These are phyloP conservation scores for Alliaria petiolata DNA, from an alignment of 345 rosid genomes.

Conservation along the genomic window DNA sequence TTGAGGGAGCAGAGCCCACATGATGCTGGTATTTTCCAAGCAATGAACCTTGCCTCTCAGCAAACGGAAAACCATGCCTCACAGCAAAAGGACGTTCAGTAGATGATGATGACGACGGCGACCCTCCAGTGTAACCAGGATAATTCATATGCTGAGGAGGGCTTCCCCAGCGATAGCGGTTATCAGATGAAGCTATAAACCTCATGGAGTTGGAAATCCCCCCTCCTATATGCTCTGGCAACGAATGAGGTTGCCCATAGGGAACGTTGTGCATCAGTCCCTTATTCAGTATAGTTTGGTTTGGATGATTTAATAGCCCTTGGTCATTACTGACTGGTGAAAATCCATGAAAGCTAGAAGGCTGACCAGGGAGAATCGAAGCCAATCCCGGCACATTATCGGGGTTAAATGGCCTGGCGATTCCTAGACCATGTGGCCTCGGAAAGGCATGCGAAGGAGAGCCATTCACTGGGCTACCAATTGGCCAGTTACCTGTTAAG, in stretches of 20 bases:
- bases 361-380: constrained; percentile 69
- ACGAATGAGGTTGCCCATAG: constrained; percentile 52
- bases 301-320: constrained; percentile 47
- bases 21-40: constrained; percentile 63
- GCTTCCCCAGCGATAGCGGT: constrained; percentile 93
- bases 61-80: constrained; percentile 51
- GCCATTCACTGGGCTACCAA: constrained; percentile 64
- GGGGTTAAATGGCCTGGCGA: constrained; percentile 47
- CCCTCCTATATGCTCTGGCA: constrained; percentile 46
- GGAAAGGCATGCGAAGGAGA: constrained; percentile 57
- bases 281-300: constrained; percentile 42
- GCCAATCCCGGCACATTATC: constrained; percentile 73
- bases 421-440: constrained; percentile 57
- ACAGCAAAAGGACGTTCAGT: constrained; percentile 45
- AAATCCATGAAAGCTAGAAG: constrained; percentile 54
- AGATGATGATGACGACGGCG: constrained; percentile 53
- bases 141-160: constrained; percentile 52
- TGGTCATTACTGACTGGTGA: constrained; percentile 79
- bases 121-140: constrained; percentile 52
- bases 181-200: constrained; percentile 64
- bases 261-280: constrained; percentile 44
- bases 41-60: constrained; percentile 50
- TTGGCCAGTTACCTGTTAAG: constrained; percentile 72
- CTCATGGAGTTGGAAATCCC: constrained; percentile 43
- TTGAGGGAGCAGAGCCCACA: constrained; percentile 95